A percentile compares a stretch with the other conserved stretches of the same genome.
These are phyloP conservation scores for Euphorbia tirucalli DNA, from an alignment of 345 rosid genomes.

Conservation along the genomic window DNA sequence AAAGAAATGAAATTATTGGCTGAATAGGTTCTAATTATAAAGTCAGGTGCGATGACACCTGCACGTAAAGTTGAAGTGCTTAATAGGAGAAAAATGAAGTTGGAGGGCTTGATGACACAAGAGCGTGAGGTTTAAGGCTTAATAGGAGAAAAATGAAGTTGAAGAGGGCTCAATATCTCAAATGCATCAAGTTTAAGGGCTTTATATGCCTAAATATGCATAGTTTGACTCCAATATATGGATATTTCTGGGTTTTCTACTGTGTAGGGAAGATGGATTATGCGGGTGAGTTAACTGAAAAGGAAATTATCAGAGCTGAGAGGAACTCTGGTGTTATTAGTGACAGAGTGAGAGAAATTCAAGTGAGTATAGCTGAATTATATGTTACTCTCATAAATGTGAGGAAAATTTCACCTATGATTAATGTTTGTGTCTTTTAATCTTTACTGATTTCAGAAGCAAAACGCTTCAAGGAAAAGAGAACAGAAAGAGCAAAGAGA, in stretches of 20 bases:
- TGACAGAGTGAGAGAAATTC: slow-evolving; percentile 79
- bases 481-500: slow-evolving; percentile 71
- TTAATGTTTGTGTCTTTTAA: slow-evolving; percentile 11
- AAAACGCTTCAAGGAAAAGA: slow-evolving; percentile 65
- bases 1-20: no score
- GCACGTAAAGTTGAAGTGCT: no score
- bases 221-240: neutral
- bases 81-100: no score
- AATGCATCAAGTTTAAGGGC: no score
- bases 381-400: neutral
- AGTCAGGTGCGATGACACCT: no score
- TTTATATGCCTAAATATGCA: neutral
- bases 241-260: neutral
- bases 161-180: no score
- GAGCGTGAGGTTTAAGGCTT: no score
- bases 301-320: slow-evolving; percentile 91
- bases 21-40: no score
- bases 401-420: neutral
- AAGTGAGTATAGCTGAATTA: slow-evolving; percentile 43
- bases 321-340: slow-evolving; percentile 89
- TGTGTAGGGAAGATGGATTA: slow-evolving; percentile 61
- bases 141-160: no score
- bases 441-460: slow-evolving; percentile 54
- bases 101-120: no score
- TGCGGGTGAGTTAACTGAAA: slow-evolving; percentile 74